Conservation (phyloP, 2,329 filamentous ascomycete species). For the Fusarium multiceps region DNA sequence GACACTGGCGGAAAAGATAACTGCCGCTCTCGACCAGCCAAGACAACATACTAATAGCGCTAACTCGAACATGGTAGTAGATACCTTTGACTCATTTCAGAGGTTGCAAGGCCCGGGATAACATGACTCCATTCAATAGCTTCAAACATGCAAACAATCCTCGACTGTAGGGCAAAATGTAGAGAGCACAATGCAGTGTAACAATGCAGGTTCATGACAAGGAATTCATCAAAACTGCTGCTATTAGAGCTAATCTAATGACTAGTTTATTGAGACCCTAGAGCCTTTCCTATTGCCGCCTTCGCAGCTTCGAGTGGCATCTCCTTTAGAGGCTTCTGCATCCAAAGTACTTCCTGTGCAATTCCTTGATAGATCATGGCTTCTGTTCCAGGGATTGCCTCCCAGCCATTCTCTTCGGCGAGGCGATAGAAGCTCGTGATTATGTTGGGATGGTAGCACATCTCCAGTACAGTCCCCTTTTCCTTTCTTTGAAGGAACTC, state of each 20-base stretch:
- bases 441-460: slow-evolving; percentile 2
- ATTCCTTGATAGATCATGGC: neutral
- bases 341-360: neutral
- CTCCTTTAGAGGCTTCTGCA: neutral
- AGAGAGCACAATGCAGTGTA: neutral
- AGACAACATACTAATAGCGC: neutral
- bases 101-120: neutral
- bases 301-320: slow-evolving; percentile 7
- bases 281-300: neutral
- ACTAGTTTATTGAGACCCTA: neutral
- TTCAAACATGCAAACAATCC: neutral
- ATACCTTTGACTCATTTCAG: neutral
- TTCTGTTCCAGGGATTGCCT: neutral
- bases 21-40: neutral
- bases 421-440: neutral
- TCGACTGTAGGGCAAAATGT: neutral
- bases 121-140: neutral
- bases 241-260: no score
- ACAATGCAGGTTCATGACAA: neutral
- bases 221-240: no score
- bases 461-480: neutral
- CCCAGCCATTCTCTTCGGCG: neutral
- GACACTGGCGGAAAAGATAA: neutral
- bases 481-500: neutral
- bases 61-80: neutral